Evolutionary conservation across 1,139 yeast genomes (phyloP).

Genomic region (Hyphopichia buzzinii): DNA sequence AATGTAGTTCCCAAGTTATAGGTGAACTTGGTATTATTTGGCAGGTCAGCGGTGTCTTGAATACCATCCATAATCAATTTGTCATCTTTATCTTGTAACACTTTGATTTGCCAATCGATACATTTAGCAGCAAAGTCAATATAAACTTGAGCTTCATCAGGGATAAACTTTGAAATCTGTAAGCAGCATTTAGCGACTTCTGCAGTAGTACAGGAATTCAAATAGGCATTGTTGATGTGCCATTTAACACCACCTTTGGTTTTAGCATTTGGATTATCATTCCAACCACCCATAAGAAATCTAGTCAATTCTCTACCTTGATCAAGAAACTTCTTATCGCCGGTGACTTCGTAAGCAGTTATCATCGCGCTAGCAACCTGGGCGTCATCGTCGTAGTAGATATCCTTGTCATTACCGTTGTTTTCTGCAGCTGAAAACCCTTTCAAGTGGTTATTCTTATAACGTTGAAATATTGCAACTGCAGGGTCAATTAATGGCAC

Average conservation of each 20-base stretch:
- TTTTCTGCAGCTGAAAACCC: conserved; percentile 63
- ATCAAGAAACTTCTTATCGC: conserved; percentile 51
- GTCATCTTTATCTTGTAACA: conserved; percentile 53
- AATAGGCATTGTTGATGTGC: conserved; percentile 61
- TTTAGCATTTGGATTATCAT: conserved; percentile 38
- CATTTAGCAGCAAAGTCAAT: conserved; percentile 54
- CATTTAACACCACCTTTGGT: conserved; percentile 63
- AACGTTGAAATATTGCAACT: conserved; percentile 48
- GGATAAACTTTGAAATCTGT: conserved; percentile 55
- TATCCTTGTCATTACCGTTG: conserved; percentile 56
- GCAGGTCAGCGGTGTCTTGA: conserved; percentile 44
- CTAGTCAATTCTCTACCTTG: conserved; percentile 58
- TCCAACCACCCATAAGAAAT: conserved; percentile 69
- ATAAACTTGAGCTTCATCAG: conserved; percentile 42
- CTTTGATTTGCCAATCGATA: conserved; percentile 53
- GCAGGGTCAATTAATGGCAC: conserved; percentile 59
- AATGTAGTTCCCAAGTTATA: conserved; percentile 69
- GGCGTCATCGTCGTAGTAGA: conserved; percentile 76
- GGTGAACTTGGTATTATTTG: conserved; percentile 60
- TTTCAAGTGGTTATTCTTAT: conserved; percentile 49
- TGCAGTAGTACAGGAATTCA: conserved; percentile 68
- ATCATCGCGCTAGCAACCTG: conserved; percentile 68
- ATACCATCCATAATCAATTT: conserved; percentile 64
- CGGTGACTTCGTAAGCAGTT: conserved; percentile 69
- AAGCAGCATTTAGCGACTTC: conserved; percentile 69